A percentile compares a stretch with the other conserved stretches of the same genome.
Conservation (phyloP, 2,329 filamentous ascomycete species). For the Thelonectria blattea region DNA sequence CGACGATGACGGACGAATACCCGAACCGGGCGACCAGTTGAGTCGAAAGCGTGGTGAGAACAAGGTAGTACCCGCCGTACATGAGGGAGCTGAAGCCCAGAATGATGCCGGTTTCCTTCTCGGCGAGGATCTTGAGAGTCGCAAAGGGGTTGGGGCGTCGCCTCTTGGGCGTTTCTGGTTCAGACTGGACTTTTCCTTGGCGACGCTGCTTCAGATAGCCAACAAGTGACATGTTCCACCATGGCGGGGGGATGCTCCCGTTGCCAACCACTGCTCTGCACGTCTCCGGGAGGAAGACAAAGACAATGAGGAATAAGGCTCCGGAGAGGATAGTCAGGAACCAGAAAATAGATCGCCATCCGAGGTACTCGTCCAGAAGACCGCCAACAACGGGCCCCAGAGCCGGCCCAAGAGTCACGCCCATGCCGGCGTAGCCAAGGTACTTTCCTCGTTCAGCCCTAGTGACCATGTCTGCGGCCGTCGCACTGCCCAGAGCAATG, state of each 20-base stretch:
- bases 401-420: constrained; percentile 48
- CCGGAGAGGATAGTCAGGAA: constrained; percentile 19
- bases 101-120: constrained; percentile 3
- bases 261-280: constrained; percentile 23
- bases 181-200: neutral
- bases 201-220: constrained; percentile 1
- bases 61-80: constrained; percentile 14
- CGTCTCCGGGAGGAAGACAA: constrained; percentile 21
- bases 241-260: constrained; percentile 14
- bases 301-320: constrained; percentile 1
- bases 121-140: neutral
- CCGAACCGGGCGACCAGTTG: constrained; percentile 7
- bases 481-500: constrained; percentile 35
- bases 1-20: constrained; percentile 11
- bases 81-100: constrained; percentile 14
- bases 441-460: constrained; percentile 38
- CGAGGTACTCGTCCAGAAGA: constrained; percentile 40
- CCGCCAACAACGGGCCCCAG: constrained; percentile 52
- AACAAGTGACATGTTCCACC: constrained; percentile 1
- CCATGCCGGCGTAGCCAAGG: constrained; percentile 24
- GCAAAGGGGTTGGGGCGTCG: constrained; percentile 16
- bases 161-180: neutral
- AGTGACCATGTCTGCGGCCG: constrained; percentile 41
- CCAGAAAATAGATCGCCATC: constrained; percentile 26
- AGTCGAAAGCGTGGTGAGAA: constrained; percentile 10